Base-by-base conservation (phyloP, 2,329 filamentous ascomycete species). In the Cladophialophora exuberans region DNA sequence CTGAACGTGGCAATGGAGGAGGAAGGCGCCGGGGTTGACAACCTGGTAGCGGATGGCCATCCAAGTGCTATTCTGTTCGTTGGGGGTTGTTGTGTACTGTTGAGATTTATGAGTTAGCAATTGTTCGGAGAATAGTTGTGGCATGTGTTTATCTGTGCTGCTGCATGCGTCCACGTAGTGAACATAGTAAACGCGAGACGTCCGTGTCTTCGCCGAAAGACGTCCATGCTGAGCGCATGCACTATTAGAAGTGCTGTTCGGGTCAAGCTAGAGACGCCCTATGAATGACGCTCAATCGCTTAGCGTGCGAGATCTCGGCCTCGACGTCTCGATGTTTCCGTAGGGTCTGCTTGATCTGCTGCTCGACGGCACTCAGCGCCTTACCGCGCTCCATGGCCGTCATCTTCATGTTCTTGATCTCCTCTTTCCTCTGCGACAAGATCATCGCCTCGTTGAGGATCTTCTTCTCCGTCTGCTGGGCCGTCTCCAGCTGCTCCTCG, bases 1-100 rank as follows among this genome's bases (percentile, higher is more conserved):
- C 62, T 77, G 72, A 17, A 83, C 78, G 64, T 84, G 81, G 57
- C 81, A 84, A 59, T 83, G 81, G 7, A 84, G 63, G 25, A 83
- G 60, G 73, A 78, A 83, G 0, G 79, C 72, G 0, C 81, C 80
- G 2, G 81, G 79, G 57, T 81, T 79, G 15, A 69, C 70, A 20
- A 76, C 77, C n/a, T 80, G 76, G 55, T 83, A 83, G 6, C 82
- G 70, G 15, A 84, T 66, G 1, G 72, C 81, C 35, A 79, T 70
- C 82, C 82, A 80, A 1, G 70, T 66, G 3, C 67, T 65, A 2
- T 61, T 69, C 3, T 57, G 60, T 6, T 57, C 48, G 3, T 73
- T 66, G 3, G 64, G 49, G 1, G 68, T 68, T 2, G 77, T 80
- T 6, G 69, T 64, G 52, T 76, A 77, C 60, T 59, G 31, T 38